These are phyloP conservation scores for Entomortierella parvispora DNA, from an alignment of 192 early-diverging fungal genomes.

Conservation along the genomic window DNA sequence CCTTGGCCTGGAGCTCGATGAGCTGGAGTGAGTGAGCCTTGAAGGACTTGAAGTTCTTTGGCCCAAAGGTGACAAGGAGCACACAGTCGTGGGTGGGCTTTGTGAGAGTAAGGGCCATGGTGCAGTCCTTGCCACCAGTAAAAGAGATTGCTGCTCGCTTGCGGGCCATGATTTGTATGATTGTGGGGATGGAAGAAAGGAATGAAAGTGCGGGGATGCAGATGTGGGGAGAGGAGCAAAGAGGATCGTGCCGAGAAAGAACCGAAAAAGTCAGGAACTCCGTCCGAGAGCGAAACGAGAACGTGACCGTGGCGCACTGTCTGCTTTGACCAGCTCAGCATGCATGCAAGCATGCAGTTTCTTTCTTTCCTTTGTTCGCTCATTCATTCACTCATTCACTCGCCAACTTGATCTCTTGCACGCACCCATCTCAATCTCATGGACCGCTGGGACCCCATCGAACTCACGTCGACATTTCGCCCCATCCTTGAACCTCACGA, in stretches of 20 bases:
- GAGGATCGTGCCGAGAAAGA: too few species aligned
- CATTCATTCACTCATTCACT: background rate
- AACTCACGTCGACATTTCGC: conserved; percentile 59
- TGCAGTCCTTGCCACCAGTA: conserved; percentile 73
- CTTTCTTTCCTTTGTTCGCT: background rate
- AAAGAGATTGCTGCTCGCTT: conserved; percentile 62
- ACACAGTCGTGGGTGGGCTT: conserved; percentile 53
- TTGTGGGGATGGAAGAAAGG: background rate
- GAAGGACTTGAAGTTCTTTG: conserved; percentile 58
- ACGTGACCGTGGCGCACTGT: too few species aligned
- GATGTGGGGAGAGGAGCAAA: too few species aligned
- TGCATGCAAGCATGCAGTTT: background rate
- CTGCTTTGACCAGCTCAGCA: background rate
- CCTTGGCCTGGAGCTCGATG: conserved; percentile 57
- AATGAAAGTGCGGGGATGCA: too few species aligned
- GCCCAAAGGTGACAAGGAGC: conserved; percentile 61
- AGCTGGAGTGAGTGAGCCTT: conserved; percentile 62
- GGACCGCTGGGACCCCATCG: conserved; percentile 57
- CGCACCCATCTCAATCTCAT: conserved; percentile 11
- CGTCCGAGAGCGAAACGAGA: too few species aligned
- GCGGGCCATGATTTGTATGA: conserved; percentile 5
- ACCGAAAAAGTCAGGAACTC: too few species aligned
- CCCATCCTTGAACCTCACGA: conserved; percentile 66
- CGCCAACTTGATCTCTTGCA: background rate
- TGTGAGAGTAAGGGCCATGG: conserved; percentile 56